Evolutionary conservation across 371 early-diverging fungal species (phyloP).

Genomic region (Mortierella sp.): DNA sequence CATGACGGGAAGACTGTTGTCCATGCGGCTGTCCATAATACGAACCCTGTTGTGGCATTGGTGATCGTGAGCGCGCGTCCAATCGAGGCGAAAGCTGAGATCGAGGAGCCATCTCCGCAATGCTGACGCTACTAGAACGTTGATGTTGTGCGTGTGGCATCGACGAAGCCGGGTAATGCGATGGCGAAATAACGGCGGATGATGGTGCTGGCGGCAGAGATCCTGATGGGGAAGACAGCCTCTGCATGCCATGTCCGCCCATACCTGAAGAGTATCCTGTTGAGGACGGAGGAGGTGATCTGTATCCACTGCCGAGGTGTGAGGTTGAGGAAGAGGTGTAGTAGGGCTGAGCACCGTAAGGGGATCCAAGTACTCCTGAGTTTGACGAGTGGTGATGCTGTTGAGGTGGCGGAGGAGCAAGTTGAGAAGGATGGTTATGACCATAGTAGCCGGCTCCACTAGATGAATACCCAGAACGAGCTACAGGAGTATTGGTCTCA

Average conservation of each 20-base stretch:
- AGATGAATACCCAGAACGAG: slow-evolving; percentile 17
- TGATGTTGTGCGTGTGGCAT: slow-evolving; percentile 30
- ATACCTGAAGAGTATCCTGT: slow-evolving; percentile 2
- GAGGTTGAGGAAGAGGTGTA: slow-evolving; percentile 18
- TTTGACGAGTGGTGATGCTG: slow-evolving; percentile 19
- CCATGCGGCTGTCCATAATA: slow-evolving; percentile 36
- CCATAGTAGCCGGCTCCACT: slow-evolving; percentile 27
- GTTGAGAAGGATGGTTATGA: slow-evolving; percentile 14
- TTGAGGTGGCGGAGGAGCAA: slow-evolving; percentile 6
- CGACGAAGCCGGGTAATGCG: slow-evolving; percentile 20
- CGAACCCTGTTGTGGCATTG: slow-evolving; percentile 39
- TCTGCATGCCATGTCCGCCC: slow-evolving; percentile 19
- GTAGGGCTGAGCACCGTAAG: slow-evolving; percentile 37
- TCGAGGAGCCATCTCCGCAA: slow-evolving; percentile 26
- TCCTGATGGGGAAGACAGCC: slow-evolving; percentile 23
- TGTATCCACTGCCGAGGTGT: slow-evolving; percentile 19
- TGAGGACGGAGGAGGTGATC: slow-evolving; percentile 33
- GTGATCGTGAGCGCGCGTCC: slow-evolving; percentile 31
- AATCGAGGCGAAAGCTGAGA: slow-evolving; percentile 39
- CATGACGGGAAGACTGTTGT: slow-evolving; percentile 17
- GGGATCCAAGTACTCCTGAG: slow-evolving; percentile 24
- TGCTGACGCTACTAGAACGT: slow-evolving; percentile 41
- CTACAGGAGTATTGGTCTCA: not conserved
- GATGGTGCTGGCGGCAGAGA: slow-evolving; percentile 28
- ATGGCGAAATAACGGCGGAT: slow-evolving; percentile 23